A percentile compares a stretch with the other conserved stretches of the same genome.
Conservation (phyloP, 2,329 filamentous ascomycete species). For the Zalaria sp. region DNA sequence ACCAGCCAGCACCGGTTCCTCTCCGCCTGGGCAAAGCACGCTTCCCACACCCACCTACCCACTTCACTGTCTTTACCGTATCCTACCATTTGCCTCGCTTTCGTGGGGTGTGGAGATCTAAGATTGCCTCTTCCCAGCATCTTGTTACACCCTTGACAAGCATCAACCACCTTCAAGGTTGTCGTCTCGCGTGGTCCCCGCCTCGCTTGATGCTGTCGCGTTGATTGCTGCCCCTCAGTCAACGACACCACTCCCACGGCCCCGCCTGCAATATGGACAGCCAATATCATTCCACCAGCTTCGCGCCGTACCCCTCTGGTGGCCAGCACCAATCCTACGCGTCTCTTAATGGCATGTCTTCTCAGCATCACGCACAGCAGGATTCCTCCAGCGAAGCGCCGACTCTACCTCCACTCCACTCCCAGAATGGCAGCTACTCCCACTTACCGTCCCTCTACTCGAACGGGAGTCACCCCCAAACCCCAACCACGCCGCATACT, state of each 20-base stretch:
- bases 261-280: constrained; percentile 3
- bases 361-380: constrained; percentile 10
- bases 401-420: constrained; percentile 21
- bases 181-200: no score
- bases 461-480: constrained; percentile 16
- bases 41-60: no score
- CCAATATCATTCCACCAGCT: constrained; percentile 2
- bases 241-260: neutral
- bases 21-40: no score
- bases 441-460: constrained; percentile 20
- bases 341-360: neutral
- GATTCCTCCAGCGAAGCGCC: constrained; percentile 10
- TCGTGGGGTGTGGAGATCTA: no score
- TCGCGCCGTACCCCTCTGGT: neutral
- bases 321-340: neutral
- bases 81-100: no score
- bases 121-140: no score
- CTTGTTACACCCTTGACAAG: no score
- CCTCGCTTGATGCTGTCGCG: no score
- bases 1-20: no score
- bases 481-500: constrained; percentile 19
- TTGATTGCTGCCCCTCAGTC: neutral
- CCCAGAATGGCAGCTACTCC: constrained; percentile 13
- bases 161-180: no score
- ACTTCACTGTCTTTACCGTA: no score